A percentile compares a stretch with the other conserved stretches of the same genome.
Evolutionary conservation across 1,284 basidiomycete genomes (phyloP).

Genomic region (Ustilago hordei): DNA sequence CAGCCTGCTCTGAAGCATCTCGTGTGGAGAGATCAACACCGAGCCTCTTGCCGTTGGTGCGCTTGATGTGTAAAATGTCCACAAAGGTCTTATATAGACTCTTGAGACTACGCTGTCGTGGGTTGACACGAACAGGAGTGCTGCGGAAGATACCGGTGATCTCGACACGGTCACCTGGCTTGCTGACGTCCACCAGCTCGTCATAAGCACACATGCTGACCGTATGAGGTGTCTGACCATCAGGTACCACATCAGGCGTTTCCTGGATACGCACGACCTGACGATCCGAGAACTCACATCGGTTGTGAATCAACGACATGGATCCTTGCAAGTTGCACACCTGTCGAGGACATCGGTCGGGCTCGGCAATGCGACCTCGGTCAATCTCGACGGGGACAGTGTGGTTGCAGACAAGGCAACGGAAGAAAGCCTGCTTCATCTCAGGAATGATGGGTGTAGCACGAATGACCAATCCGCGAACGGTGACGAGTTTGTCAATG

Average conservation of each 20-base stretch:
- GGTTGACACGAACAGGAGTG: constrained; percentile 91
- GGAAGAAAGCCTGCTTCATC: constrained; percentile 98
- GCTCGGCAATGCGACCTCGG: constrained; percentile 93
- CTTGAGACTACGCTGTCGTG: constrained; percentile 89
- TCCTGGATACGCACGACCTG: constrained; percentile 96
- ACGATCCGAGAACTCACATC: constrained; percentile 93
- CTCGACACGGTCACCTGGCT: constrained; percentile 91
- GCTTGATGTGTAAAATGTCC: constrained; percentile 91
- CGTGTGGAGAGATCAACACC: constrained; percentile 86
- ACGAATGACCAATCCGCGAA: constrained; percentile 97
- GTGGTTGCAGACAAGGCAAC: constrained; percentile 94
- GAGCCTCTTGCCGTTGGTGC: constrained; percentile 78
- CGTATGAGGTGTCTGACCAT: constrained; percentile 97
- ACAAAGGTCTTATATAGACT: constrained; percentile 96
- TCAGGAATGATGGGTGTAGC: constrained; percentile 98
- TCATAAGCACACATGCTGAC: constrained; percentile 96
- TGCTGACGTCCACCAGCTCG: constrained; percentile 92
- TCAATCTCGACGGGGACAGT: constrained; percentile 95
- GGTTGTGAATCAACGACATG: constrained; percentile 95
- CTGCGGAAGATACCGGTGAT: constrained; percentile 95
- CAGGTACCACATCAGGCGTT: constrained; percentile 95
- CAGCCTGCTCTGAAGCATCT: constrained; percentile 63
- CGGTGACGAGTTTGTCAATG: constrained; percentile 80
- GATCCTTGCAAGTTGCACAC: constrained; percentile 87
- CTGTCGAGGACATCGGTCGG: constrained; percentile 88